Evolutionary conservation across 257 asterid species (phyloP), one percentile per base, ranked within the genome.

Genomic region (Capsicum chinense): DNA sequence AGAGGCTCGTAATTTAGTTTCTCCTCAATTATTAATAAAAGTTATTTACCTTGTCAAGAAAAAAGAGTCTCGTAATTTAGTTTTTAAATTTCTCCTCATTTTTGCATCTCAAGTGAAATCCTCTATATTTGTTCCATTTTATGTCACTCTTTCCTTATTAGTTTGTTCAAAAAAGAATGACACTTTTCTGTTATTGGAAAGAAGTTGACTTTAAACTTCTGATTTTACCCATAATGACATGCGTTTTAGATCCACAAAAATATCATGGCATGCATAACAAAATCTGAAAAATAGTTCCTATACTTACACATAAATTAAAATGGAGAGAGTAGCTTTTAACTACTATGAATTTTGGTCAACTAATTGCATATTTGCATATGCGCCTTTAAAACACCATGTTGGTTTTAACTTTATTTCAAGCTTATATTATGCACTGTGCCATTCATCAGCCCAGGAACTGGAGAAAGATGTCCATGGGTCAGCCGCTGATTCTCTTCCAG

Each of bases 391-490:
- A 52, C 50, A 14, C 52, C 63, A 52, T 52, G 81, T 26, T 54
- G 63, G 81, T 54, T 76, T 76, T 52, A 7, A 7, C 63, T 76
- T 52, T 21, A 76, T 76, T 81, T 80, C 54, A 33, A 69, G 59
- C 92, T 88, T 60, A 92, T 83, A 69, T 84, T 83, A 58, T 56
- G 6, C 64, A 78, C 35, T 88, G 74, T 73, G 63, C 78, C 39
- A 64, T 68, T 90, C 54, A 86, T 88, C 98, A 97, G 99, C 99
- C 84, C 98, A 95, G 91, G 99, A 97, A 64, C 87, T 93, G 89
- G 99, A 97, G 93, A 95, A 92, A 90, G 97, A 97, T 86, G 85
- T 93, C 80, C 91, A 83, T 87, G 97, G 97, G 57, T 88, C 98
- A 81, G 89, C 92, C 82, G 95, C 97, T 80, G 96, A 95, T 87